Percentiles rank a stretch among this genome's conserved stretches.
These are phyloP conservation scores for Stentor roeselii DNA, from an alignment of 73 alveolate genomes.

Conservation along the genomic window DNA sequence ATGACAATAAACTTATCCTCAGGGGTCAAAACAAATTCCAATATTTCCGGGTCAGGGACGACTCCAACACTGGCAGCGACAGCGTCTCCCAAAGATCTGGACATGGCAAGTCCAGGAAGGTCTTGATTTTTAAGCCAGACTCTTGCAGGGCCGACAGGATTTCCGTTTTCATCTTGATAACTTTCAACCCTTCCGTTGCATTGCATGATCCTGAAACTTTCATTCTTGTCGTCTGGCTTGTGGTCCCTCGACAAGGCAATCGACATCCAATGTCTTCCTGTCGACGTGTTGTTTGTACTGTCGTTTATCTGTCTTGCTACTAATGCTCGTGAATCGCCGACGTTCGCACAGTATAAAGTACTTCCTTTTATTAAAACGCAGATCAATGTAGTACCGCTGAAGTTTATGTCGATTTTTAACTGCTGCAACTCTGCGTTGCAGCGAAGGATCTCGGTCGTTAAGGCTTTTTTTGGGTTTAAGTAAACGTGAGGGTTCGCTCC, in stretches of 20 bases:
- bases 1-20: conserved; percentile 53
- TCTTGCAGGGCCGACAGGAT: conserved; percentile 69
- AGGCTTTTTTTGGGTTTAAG: no score
- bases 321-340: conserved; percentile 49
- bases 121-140: conserved; percentile 69
- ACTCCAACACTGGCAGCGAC: conserved; percentile 89
- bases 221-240: conserved; percentile 74
- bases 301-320: conserved; percentile 82
- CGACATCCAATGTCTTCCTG: no score
- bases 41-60: conserved; percentile 66
- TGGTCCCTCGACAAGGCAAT: conserved; percentile 70
- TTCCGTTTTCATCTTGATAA: conserved; percentile 50
- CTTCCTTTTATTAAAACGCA: conserved; percentile 25
- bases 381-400: conserved; percentile 37
- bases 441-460: no score
- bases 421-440: no score
- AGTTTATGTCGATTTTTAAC: no score
- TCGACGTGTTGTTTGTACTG: no score
- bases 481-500: no score
- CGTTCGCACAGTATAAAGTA: conserved; percentile 39
- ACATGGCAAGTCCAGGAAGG: conserved; percentile 95
- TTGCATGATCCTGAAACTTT: conserved; percentile 60
- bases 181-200: conserved; percentile 70
- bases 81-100: conserved; percentile 92
- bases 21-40: neutral